Evolutionary conservation across 1,284 basidiomycete genomes (phyloP), one percentile per base, ranked within the genome.

Genomic region (Ganoderma resinaceum): DNA sequence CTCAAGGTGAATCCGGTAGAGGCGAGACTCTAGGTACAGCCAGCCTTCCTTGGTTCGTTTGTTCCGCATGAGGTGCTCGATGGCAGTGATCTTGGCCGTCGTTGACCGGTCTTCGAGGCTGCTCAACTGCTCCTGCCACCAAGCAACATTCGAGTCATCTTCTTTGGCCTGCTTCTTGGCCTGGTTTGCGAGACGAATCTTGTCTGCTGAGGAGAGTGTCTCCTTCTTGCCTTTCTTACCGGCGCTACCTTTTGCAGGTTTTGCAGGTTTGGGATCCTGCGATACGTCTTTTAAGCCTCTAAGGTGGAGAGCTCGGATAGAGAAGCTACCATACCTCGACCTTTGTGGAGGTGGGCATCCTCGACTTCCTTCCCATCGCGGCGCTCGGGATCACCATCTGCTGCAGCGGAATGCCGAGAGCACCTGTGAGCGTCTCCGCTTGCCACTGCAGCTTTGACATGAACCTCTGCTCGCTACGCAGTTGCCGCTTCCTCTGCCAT

Each of bases 391-490:
- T 91, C 20, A 84, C 80, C 40, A 88, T 83, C 66, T 84, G 84
- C 73, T 86, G 80, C 40, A 92, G 79, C 3, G 78, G 78, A 0
- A 79, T 80, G 0, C 91, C 90, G 0, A 83, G 81, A 1, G 89
- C 89, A 0, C 91, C 90, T 0, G 88, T 89, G 66, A 92, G 75
- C 0, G 89, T 89, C 52, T 84, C 84, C 7, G 91, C 90, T 58
- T 88, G 87, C 66, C 82, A 79, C 68, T 90, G 88, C 67, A 92
- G 73, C 20, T 74, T 80, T 33, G 82, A 78, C 86, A 90, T 89
- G 76, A 86, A 87, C 2, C 83, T 78, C 73, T 92, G 91, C 20
- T 88, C 82, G 23, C 75, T 74, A 20, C 80, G 78, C 59, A 88
- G 78, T 60, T 75, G 77, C 69, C 78, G 81, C 67, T 66, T 78